Base-by-base conservation (phyloP, 176 grass and related monocot genomes). In the Oryza nivara region DNA sequence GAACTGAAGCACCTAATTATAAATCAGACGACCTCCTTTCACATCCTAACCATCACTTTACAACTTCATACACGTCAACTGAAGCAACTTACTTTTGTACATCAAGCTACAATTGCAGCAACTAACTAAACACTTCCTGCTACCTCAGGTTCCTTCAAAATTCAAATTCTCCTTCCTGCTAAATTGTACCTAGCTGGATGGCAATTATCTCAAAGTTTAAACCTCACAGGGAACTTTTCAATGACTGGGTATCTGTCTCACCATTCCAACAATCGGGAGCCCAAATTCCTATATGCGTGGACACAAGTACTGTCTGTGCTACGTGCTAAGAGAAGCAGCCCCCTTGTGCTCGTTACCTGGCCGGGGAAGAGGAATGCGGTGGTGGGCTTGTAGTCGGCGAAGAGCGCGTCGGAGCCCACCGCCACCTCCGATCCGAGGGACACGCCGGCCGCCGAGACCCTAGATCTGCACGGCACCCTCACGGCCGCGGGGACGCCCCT, bases 331-430 rank as follows among this genome's bases (percentile, higher is more conserved):
- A 75, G 46, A 65, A 68, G 20, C 51, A 35, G 11, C 52, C 16
- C 58, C 58, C 4, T n/a, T 38, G 28, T 60, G 15, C 66, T 67
- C 46, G 47, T 86, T 86, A 98, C 96, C 91, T 98, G 96, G 10
- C 96, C 96, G 11, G 96, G 96, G 88, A 96, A 98, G 46, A 98
- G 73, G 80, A 98, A 98, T 13, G 96, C 93, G 74, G 87, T 85
- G 49, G 89, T 86, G 65, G 93, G 91, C 71, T 91, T 98, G 76
- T 95, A 98, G 48, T 94, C 89, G 36, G 89, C 86, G 77, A 98
- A 98, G 61, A 93, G 83, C 78, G 88, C 75, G 77, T 98, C 95
- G 20, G 83, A 45, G 1, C 80, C 77, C 0, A 81, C 87, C 1
- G 79, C 84, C 23, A 86, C 85, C 80, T 86, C 82, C 13, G 93